Base-by-base conservation (phyloP, 768 basidiomycete genomes). In the Kwoniella sp. region DNA sequence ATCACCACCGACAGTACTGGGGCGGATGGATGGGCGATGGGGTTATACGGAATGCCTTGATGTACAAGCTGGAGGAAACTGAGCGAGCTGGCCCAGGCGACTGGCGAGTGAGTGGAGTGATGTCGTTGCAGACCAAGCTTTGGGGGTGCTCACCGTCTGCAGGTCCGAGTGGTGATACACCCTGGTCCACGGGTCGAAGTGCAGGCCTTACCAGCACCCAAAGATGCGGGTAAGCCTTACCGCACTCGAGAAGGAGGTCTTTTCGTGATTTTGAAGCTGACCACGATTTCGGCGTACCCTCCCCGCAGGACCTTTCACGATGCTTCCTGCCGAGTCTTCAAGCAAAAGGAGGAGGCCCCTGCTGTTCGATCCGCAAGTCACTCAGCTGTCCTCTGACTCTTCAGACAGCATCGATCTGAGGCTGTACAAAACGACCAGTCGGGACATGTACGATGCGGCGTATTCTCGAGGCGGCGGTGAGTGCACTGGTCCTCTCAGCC, bases 141-240 rank as follows among this genome's bases (percentile, higher is more conserved):
- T 23, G n/a, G n/a, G 17, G 47, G 49, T 40, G 17, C 34, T 33
- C 3, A 33, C 15, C 8, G n/a, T 20, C 14, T 7, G 15, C 14
- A 68, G 66, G 56, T 68, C 27, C 41, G 67, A 44, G 33, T 69
- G 1, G 25, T 69, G 1, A 15, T 69, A 3, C 57, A 53, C 37
- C 53, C 53, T n/a, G 50, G 47, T 10, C 42, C 50, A 8, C 23
- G 28, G 8, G 17, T 66, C 3, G 53, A 66, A 39, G 56, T 66
- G 7, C 59, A 66, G 31, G 45, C 43, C 7, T 22, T 60, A 3
- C 52, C 62, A 2, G 65, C 65, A 17, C 60, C 60, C 12, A 27
- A 44, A 15, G 55, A 46, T 29, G 57, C 55, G 2, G 57, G 63
- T 58, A 26, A 28, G 55, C 19, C 10, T 9, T 14, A 40, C 39